Evolutionary conservation across 1,139 yeast genomes (phyloP), one percentile per base, ranked within the genome.

Genomic region (Yamadazyma membranifaciens): DNA sequence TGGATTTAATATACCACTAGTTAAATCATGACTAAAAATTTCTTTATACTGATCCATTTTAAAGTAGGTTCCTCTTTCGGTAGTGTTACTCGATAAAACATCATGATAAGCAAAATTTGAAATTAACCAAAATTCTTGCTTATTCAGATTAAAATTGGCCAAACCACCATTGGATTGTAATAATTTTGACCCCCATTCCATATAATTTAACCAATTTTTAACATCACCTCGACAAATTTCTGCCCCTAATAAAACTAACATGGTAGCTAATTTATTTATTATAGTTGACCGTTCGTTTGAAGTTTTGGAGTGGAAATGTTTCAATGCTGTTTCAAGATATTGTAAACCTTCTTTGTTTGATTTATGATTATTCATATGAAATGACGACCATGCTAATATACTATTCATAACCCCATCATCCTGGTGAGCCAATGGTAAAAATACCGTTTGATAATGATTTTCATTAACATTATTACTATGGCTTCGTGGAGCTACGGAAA

Each of bases 71-170:
- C 81, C 81, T 37, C 82, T 56, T 41, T 77, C 79, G 38, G 74
- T 66, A 28, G 72, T 69, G 11, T 85, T 77, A 39, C 82, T 74
- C 1, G 92, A 81, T 47, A 84, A 66, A 31, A 87, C 73, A 55
- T 86, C 95, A 57, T 87, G 95, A 55, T 86, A 87, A 1, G 89
- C 88, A 62, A 83, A 87, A 58, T 83, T 85, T n/a, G 88, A 78
- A 20, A 84, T 79, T 41, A 87, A 67, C 86, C 92, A 87, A 46
- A 82, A 80, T 46, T 79, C 79, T 44, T 77, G 80, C 47, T 77
- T 79, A 56, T 78, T 78, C 37, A 67, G 67, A 47, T 71, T 68
- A 45, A 69, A 70, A 43, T 73, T 73, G 48, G 78, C 73, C 33
- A 80, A 63, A 0, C 88, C 89, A 11, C 88, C 89, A 47, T 78